A percentile compares a stretch with the other conserved stretches of the same genome.
phyloP scores from a whole-genome alignment of 768 basidiomycete genomes.

The Suillus subaureus region DNA sequence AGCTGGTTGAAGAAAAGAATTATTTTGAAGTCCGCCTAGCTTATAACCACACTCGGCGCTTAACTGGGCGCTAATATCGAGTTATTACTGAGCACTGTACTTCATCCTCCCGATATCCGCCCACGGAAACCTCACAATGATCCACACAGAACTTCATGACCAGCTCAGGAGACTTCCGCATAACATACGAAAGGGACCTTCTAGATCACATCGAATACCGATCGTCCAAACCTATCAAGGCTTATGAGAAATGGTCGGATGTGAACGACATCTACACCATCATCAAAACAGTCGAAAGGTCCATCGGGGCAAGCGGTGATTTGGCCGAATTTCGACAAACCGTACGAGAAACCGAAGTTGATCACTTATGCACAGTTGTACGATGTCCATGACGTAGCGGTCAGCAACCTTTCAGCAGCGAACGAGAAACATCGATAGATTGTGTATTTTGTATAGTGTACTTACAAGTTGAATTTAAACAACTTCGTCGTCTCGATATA shows the following conservation, averaged over 20 bases:
- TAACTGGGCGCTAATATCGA: background rate
- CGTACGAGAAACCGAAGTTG: background rate
- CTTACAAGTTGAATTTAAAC: too few species aligned
- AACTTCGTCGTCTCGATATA: too few species aligned
- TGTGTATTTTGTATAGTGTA: too few species aligned
- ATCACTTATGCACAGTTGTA: too few species aligned
- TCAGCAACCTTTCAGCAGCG: too few species aligned
- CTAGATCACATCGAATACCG: background rate
- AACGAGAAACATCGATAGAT: too few species aligned
- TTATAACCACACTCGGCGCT: background rate
- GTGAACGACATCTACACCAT: background rate
- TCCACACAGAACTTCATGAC: background rate
- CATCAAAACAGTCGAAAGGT: background rate
- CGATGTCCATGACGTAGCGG: too few species aligned
- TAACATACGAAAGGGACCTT: background rate
- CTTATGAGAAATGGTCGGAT: background rate
- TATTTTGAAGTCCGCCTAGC: background rate
- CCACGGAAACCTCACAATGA: background rate
- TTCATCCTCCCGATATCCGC: background rate
- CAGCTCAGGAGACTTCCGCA: slow-evolving; percentile 10
- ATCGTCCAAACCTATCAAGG: background rate
- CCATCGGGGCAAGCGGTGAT: background rate
- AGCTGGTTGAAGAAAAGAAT: slow-evolving; percentile 33
- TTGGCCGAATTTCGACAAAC: background rate
- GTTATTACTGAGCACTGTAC: too few species aligned